Base-by-base conservation (phyloP, 768 basidiomycete genomes). In the Rickenella mellea region DNA sequence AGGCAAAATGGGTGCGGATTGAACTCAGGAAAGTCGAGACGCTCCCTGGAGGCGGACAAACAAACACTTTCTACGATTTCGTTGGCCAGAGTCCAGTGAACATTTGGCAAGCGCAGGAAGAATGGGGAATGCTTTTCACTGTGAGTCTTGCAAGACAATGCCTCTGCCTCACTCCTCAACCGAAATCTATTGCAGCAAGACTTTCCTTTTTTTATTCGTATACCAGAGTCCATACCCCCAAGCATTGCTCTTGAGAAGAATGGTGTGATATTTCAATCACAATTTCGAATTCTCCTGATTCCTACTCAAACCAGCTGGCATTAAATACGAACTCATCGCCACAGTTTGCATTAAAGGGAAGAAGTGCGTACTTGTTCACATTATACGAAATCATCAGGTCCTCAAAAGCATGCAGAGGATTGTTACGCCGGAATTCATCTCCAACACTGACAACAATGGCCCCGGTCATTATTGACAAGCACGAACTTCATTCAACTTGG, bases 401-500 rank as follows among this genome's bases (percentile, higher is more conserved):
- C 19, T 38, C 24, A 40, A 41, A 46, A 35, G 37, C 42, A 27
- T 17, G 14, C 55, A 88, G 87, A 55, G 79, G 87, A 5, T 80
- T 93, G 56, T 73, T 94, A 43, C 86, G 88, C 27, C 79, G 83
- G 48, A 79, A 83, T 51, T 83, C 86, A 53, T 74, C 82, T 1
- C 67, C 74, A 17, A 73, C 86, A 31, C 62, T 77, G 24, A 76
- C 80, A n/a, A 74, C 79, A 10, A 69, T 76, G 15, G 75, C 84
- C 26, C 65, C 72, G 10, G 81, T 96, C 33, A 75, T 80, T 48
- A 87, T 96, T 52, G 85, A 89, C 68, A 96, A 94, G 60, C 91
- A 94, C 55, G 92, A 94, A 49, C 66, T 93, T 6, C 91, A 94
- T 54, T 84, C 90, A 4, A 82, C 87, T 1, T 96, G 92, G 92